These are phyloP conservation scores for Pseudocercospora fijiensis DNA, from an alignment of 2,329 filamentous ascomycete species.

Conservation along the genomic window DNA sequence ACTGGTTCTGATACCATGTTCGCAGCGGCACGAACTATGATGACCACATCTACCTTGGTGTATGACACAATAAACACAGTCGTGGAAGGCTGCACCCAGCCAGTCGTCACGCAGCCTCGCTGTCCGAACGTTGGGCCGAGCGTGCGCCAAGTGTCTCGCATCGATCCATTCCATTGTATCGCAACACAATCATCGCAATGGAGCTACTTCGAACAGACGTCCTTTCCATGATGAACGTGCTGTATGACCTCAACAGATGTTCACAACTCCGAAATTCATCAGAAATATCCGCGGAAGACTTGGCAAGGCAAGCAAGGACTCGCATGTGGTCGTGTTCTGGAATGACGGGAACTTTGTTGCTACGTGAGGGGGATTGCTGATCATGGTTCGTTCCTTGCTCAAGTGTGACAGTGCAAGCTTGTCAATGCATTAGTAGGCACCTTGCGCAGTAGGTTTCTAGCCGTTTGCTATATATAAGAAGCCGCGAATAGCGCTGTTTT, in stretches of 20 bases:
- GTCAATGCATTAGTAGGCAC: background rate
- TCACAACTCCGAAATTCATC: background rate
- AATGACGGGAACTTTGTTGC: background rate
- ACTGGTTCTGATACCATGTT: background rate
- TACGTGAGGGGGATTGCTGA: background rate
- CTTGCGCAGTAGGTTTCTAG: too few species aligned
- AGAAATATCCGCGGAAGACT: background rate
- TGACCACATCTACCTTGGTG: background rate
- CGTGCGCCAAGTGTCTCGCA: too few species aligned
- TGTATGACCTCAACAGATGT: background rate
- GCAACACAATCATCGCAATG: too few species aligned
- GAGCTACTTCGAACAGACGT: too few species aligned
- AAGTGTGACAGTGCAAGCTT: background rate
- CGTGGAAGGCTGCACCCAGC: background rate
- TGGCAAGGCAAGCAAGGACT: background rate
- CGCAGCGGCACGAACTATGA: background rate
- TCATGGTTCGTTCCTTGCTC: background rate
- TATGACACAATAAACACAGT: background rate
- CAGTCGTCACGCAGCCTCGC: background rate
- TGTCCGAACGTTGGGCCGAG: background rate
- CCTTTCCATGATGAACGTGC: background rate
- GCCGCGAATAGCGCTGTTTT: too few species aligned
- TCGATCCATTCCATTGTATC: too few species aligned
- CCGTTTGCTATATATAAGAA: too few species aligned
- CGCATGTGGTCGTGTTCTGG: background rate